Percentiles rank a stretch among this genome's conserved stretches.
Evolutionary conservation across 345 rosid species (phyloP).

Genomic region (Cardiospermum halicacabum): DNA sequence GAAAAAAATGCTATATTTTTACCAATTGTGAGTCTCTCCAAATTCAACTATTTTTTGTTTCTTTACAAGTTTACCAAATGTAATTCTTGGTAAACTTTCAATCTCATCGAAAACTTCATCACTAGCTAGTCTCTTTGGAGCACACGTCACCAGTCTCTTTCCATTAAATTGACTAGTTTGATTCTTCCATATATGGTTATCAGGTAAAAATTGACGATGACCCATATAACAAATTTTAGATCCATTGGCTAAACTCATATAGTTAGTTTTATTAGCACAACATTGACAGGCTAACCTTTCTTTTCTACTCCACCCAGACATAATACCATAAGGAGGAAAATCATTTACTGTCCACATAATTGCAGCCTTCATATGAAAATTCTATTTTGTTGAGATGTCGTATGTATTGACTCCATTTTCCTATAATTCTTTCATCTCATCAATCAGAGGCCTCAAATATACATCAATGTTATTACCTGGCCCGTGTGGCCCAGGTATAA

Average conservation of each 20-base stretch:
- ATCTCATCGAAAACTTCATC: neutral
- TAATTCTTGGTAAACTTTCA: neutral
- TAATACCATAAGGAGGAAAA: neutral
- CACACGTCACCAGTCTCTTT: neutral
- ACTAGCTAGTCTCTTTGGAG: neutral
- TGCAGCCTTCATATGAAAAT: neutral
- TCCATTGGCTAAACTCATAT: neutral
- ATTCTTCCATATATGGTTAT: neutral
- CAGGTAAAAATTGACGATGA: neutral
- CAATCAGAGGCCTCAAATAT: neutral
- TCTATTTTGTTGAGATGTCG: neutral
- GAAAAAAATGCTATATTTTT: constrained; percentile 5
- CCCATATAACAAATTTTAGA: constrained; percentile 5
- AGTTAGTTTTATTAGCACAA: neutral
- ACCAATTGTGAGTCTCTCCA: neutral
- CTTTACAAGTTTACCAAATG: neutral
- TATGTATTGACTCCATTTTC: neutral
- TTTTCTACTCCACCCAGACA: constrained; percentile 12
- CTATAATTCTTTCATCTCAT: constrained; percentile 2
- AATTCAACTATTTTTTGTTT: neutral
- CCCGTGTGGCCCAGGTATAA: constrained; percentile 1
- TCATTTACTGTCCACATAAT: constrained; percentile 7
- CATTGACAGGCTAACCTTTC: neutral
- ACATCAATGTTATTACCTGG: constrained; percentile 8
- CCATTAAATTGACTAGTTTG: neutral